Evolutionary conservation across 176 grass and related monocot species (phyloP).

Genomic region (Puya raimondii): DNA sequence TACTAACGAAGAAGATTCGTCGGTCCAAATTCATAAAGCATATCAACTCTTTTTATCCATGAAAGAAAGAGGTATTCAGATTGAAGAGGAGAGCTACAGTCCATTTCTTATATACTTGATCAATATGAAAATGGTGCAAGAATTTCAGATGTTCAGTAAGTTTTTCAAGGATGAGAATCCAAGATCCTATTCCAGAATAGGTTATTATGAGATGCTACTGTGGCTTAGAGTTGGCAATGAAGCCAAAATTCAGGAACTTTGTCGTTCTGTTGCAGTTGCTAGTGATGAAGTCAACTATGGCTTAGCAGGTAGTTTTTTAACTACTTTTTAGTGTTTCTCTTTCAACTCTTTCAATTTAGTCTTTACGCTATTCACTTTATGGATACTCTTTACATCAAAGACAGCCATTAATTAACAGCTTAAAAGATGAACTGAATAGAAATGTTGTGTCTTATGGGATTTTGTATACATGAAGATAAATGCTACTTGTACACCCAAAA

Average conservation of each 20-base stretch:
- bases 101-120: conserved; percentile 71
- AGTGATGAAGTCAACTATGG: conserved; percentile 33
- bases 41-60: conserved; percentile 51
- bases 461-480: too few relatives aligned
- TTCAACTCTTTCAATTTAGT: conserved; percentile 1
- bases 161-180: conserved; percentile 70
- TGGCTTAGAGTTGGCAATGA: conserved; percentile 61
- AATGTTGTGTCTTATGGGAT: too few relatives aligned
- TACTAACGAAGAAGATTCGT: conserved; percentile 40
- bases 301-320: conserved; percentile 41
- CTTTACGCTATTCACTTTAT: conserved; percentile 5
- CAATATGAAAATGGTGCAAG: conserved; percentile 48
- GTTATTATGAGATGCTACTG: conserved; percentile 85
- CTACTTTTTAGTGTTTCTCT: background rate
- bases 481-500: too few relatives aligned
- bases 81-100: conserved; percentile 48
- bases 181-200: conserved; percentile 39
- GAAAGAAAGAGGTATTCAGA: conserved; percentile 52
- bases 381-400: background rate
- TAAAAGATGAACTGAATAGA: too few relatives aligned
- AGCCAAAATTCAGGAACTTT: conserved; percentile 54
- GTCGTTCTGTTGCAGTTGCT: conserved; percentile 28
- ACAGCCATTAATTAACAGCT: too few relatives aligned
- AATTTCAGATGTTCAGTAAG: conserved; percentile 56
- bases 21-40: conserved; percentile 45